Conservation (phyloP, 75 land plant species). For the Pseudotsuga menziesii region DNA sequence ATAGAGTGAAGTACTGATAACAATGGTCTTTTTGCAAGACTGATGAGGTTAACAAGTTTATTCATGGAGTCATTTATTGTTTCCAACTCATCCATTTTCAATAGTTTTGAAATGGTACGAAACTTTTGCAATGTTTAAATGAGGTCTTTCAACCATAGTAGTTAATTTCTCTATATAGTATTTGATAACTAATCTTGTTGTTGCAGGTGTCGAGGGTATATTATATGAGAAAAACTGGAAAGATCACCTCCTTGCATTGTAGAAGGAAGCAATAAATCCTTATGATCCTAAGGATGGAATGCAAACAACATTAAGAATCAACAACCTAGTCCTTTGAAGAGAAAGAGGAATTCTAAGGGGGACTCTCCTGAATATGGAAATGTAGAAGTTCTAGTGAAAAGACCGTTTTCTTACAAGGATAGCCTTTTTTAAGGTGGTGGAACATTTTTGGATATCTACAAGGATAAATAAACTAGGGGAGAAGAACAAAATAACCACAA, state of each 20-base stretch:
- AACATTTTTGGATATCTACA: not conserved
- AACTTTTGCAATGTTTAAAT: not conserved
- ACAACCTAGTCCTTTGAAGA: slow-evolving; percentile 20
- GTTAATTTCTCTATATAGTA: not conserved
- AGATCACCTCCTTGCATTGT: slow-evolving; percentile 22
- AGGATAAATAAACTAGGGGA: not conserved
- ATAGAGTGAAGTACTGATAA: not conserved
- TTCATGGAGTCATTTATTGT: not conserved
- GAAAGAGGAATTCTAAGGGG: slow-evolving; percentile 23
- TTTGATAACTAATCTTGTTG: not conserved
- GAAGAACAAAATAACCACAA: slow-evolving; percentile 5
- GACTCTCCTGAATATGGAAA: slow-evolving; percentile 7
- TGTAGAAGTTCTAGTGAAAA: not conserved
- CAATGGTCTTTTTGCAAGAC: not conserved
- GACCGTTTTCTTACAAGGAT: not conserved
- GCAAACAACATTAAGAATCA: slow-evolving; percentile 1
- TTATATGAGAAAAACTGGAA: slow-evolving; percentile 62
- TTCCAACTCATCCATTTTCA: not conserved
- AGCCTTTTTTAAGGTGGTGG: not conserved
- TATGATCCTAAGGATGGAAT: not conserved
- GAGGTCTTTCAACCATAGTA: not conserved
- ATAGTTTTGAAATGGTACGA: not conserved
- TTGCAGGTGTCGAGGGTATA: slow-evolving; percentile 82
- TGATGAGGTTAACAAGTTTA: not conserved
- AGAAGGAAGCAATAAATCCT: slow-evolving; percentile 5